phyloP scores from a whole-genome alignment of 1,284 basidiomycete species.

The Porogramme epimiltina region DNA sequence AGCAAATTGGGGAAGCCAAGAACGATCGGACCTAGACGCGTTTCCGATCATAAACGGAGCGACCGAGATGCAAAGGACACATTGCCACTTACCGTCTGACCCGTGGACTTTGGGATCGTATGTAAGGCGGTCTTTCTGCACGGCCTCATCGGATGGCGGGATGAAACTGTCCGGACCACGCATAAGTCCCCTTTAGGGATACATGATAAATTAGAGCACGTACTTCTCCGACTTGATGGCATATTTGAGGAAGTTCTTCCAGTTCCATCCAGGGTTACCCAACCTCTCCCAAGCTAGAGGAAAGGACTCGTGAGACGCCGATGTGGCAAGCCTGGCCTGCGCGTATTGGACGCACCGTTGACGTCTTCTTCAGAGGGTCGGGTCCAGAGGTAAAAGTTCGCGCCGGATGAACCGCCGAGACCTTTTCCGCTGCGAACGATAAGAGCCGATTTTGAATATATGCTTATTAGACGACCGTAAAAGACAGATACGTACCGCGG shows the following conservation, averaged over 20 bases:
- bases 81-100: constrained; percentile 2
- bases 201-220: neutral
- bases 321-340: neutral
- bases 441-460: neutral
- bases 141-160: constrained; percentile 2
- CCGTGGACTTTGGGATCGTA: constrained; percentile 7
- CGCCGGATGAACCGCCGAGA: constrained; percentile 17
- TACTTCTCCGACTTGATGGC: constrained; percentile 6
- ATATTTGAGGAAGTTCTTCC: constrained; percentile 18
- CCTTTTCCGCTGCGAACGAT: constrained; percentile 13
- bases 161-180: too few relatives aligned
- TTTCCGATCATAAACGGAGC: too few relatives aligned
- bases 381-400: constrained; percentile 17
- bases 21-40: constrained; percentile 3
- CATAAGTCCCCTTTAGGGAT: neutral
- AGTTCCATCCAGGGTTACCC: constrained; percentile 28
- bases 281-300: constrained; percentile 17
- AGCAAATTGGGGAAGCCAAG: constrained; percentile 2
- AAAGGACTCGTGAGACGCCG: neutral
- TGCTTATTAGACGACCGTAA: neutral
- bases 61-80: too few relatives aligned
- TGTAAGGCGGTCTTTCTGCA: neutral
- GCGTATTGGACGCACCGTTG: constrained; percentile 5
- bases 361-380: constrained; percentile 14
- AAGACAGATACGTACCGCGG: neutral